Evolutionary conservation across 305 asterid genomes (phyloP), one percentile per base, ranked within the genome.

Genomic region (Fraxinus platypoda): DNA sequence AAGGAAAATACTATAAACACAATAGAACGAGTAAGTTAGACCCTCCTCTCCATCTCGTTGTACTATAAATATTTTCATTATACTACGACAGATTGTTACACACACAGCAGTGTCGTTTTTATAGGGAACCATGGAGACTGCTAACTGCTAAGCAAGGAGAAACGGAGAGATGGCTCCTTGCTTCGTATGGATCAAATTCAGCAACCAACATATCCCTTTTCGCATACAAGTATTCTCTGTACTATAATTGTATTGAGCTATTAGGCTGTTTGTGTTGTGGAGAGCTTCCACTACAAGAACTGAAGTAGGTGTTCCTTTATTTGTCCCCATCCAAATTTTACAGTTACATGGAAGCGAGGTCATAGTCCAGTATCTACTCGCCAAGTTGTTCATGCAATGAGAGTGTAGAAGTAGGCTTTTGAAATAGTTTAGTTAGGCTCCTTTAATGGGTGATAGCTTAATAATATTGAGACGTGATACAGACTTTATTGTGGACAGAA

Each of bases 1-100:
- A 82, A 91, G 93, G 90, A 96, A 92, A 88, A 92, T 96, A 73
- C 82, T 96, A 83, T 94, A 89, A 91, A 46, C 83, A 54, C 4
- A 28, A 30, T 71, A 33, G 25, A 35, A 17, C n/a, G 26, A 19
- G 81, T 64, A 54, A 72, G 62, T 78, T 9, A 17, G 74, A 78
- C 74, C 19, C 19, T 33, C 80, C 46, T 59, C 77, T 81, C 57
- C 83, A 54, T 64, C 77, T 64, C 34, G 19, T 23, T 19, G 11
- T 73, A 33, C 4, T 41, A 21, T 75, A 11, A 41, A 68, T 7
- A 49, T 57, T 25, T 43, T 26, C 37, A 38, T 49, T 19, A 37
- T 72, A 64, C 75, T 35, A 46, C 30, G 28, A 77, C 30, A 21
- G 7, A 75, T 74, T 33, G 5, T 49, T 64, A 17, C 1, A 28